phyloP scores from a whole-genome alignment of 306 rosid genomes.

The Rosa chinensis region DNA sequence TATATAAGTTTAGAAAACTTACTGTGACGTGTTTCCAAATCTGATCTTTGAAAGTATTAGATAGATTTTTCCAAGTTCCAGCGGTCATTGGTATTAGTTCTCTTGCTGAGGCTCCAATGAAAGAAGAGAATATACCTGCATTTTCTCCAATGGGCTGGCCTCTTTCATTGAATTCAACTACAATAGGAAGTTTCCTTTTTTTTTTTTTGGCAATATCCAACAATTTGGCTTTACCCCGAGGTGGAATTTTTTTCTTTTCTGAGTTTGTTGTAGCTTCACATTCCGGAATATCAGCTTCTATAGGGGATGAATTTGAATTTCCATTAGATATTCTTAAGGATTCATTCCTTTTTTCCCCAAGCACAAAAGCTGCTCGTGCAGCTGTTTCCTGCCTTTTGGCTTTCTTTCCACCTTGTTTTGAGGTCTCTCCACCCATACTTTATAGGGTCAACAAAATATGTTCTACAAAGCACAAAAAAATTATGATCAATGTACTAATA shows the following conservation, averaged over 20 bases:
- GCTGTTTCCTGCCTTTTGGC: not conserved
- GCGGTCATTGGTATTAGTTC: not conserved
- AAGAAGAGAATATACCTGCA: not conserved
- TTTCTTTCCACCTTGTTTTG: not conserved
- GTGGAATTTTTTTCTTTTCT: not conserved
- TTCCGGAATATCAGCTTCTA: not conserved
- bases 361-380: not conserved
- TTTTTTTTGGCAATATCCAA: not conserved
- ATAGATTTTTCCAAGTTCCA: not conserved
- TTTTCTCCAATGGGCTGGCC: not conserved
- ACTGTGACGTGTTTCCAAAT: not conserved
- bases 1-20: not conserved
- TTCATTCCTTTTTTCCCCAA: not conserved
- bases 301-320: not conserved
- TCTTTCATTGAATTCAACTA: not conserved
- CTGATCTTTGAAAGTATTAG: not conserved
- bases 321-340: not conserved
- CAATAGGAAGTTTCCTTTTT: not conserved
- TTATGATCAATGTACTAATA: no score
- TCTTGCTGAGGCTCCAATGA: not conserved
- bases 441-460: no score
- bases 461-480: no score
- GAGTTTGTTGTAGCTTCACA: not conserved
- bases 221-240: not conserved
- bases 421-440: not conserved